Evolutionary conservation across 805 yeast species (phyloP).

Genomic region (Lipomyces starkeyi): DNA sequence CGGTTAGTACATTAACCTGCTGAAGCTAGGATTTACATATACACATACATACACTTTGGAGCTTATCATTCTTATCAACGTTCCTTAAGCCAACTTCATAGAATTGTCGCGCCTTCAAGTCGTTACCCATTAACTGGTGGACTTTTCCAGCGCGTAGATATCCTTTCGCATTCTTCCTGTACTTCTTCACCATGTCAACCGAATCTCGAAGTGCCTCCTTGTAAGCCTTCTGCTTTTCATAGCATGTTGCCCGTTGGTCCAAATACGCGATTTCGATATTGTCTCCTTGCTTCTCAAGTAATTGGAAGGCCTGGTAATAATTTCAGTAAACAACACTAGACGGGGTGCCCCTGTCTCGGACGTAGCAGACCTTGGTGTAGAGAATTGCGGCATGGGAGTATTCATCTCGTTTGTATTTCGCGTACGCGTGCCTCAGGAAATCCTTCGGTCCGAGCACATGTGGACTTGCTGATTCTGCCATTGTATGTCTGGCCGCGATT

Average conservation of each 20-base stretch:
- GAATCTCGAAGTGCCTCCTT: conserved; percentile 17
- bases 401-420: conserved; percentile 5
- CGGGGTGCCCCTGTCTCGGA: background rate
- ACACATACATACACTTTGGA: background rate
- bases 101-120: conserved; percentile 9
- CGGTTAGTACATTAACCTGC: background rate
- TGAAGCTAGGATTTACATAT: background rate
- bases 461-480: background rate
- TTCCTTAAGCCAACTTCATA: conserved; percentile 13
- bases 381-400: conserved; percentile 14
- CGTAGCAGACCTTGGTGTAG: conserved; percentile 19
- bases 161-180: conserved; percentile 18
- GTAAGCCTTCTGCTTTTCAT: conserved; percentile 16
- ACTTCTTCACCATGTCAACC: conserved; percentile 9
- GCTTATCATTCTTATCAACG: conserved; percentile 11
- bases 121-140: conserved; percentile 13
- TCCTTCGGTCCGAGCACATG: background rate
- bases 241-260: conserved; percentile 27
- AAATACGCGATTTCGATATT: background rate
- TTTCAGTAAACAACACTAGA: background rate
- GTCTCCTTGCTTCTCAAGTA: background rate
- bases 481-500: background rate
- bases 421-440: background rate
- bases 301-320: conserved; percentile 13
- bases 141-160: conserved; percentile 26